Evolutionary conservation across 2,329 filamentous ascomycete species (phyloP).

Genomic region (Pseudocercospora ulei): DNA sequence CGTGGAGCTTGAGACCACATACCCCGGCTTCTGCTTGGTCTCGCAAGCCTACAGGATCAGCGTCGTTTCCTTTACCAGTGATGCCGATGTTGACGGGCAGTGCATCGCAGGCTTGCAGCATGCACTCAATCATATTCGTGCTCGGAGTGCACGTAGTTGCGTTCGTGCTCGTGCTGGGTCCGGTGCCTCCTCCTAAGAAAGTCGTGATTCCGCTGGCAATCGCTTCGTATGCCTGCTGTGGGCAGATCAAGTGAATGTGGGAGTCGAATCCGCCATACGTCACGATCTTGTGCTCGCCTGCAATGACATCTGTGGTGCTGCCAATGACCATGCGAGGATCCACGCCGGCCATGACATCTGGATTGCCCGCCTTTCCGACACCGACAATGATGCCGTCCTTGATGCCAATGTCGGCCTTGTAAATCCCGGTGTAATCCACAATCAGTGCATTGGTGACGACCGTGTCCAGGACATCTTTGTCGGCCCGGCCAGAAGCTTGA

Average conservation of each 20-base stretch:
- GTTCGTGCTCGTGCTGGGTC: slow-evolving; percentile 81
- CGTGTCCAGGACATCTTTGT: slow-evolving; percentile 66
- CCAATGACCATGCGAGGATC: slow-evolving; percentile 69
- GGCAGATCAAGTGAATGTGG: slow-evolving; percentile 91
- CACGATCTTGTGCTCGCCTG: slow-evolving; percentile 79
- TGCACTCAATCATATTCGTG: slow-evolving; percentile 69
- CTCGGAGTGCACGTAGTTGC: slow-evolving; percentile 91
- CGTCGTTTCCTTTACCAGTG: slow-evolving; percentile 89
- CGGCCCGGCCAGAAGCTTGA: slow-evolving; percentile 67
- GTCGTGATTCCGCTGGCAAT: slow-evolving; percentile 81
- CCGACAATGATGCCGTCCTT: slow-evolving; percentile 77
- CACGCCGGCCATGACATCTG: slow-evolving; percentile 92
- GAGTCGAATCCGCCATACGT: slow-evolving; percentile 84
- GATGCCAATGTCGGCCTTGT: slow-evolving; percentile 92
- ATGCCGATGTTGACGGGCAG: slow-evolving; percentile 82
- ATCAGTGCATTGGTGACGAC: slow-evolving; percentile 85
- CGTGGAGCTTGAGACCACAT: slow-evolving; percentile 85
- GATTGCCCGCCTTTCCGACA: slow-evolving; percentile 91
- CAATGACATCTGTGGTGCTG: slow-evolving; percentile 81
- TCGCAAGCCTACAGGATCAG: slow-evolving; percentile 56
- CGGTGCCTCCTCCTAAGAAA: slow-evolving; percentile 80
- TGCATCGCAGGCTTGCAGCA: slow-evolving; percentile 76
- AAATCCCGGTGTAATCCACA: slow-evolving; percentile 84
- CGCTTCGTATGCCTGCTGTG: slow-evolving; percentile 77
- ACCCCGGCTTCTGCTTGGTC: slow-evolving; percentile 77